Evolutionary conservation across 108 stramenopile genomes (phyloP).

Genomic region (Cylindrotheca closterium): DNA sequence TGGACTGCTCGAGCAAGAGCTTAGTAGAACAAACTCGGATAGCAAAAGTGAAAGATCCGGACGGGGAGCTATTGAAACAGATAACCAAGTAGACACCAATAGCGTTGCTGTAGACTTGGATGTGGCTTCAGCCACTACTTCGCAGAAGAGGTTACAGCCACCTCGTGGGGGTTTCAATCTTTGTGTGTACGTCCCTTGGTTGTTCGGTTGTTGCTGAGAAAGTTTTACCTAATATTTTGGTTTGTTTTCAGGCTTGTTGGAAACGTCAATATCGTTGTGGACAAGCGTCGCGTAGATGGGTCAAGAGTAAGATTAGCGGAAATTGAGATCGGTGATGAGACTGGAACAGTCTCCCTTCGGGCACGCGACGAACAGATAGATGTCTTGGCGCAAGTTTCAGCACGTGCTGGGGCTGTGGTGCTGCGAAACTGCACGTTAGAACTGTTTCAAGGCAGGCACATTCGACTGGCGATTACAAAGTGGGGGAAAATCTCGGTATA

Average conservation of each 20-base stretch:
- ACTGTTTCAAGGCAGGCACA: slow-evolving; percentile 70
- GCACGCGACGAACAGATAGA: slow-evolving; percentile 86
- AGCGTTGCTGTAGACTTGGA: slow-evolving; percentile 18
- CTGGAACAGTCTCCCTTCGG: slow-evolving; percentile 73
- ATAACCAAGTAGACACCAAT: slow-evolving; percentile 6
- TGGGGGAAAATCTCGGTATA: slow-evolving; percentile 82
- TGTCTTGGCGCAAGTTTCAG: slow-evolving; percentile 54
- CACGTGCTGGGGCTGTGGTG: slow-evolving; percentile 63
- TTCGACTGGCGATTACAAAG: slow-evolving; percentile 83
- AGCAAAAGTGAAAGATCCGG: slow-evolving; percentile 6
- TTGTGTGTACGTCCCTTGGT: slow-evolving; percentile 63
- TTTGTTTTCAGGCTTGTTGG: slow-evolving; percentile 58
- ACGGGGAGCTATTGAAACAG: neutral
- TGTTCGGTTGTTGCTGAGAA: no score
- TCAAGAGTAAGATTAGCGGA: slow-evolving; percentile 80
- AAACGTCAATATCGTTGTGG: slow-evolving; percentile 75
- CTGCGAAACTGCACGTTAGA: slow-evolving; percentile 82
- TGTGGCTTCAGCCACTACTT: slow-evolving; percentile 11
- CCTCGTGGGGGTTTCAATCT: slow-evolving; percentile 81
- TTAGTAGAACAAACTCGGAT: slow-evolving; percentile 40
- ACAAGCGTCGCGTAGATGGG: slow-evolving; percentile 77
- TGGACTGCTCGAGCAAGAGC: slow-evolving; percentile 50
- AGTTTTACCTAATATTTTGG: neutral
- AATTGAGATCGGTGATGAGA: slow-evolving; percentile 80
- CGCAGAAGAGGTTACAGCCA: slow-evolving; percentile 70